phyloP scores from a whole-genome alignment of 163 green algal species.

The Chlamydomonas reinhardtii region DNA sequence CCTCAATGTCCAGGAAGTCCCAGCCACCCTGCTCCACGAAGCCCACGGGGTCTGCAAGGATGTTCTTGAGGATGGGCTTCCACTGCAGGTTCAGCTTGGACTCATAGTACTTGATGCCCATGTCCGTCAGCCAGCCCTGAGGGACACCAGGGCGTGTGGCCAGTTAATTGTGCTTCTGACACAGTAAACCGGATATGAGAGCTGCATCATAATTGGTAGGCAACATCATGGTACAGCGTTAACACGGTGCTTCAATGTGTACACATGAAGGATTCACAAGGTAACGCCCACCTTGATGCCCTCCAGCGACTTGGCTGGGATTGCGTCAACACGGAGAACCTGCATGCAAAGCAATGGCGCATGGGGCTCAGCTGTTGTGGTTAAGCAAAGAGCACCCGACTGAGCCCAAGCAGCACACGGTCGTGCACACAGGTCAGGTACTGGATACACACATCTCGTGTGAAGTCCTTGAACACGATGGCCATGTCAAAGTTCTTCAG shows the following conservation, averaged over 20 bases:
- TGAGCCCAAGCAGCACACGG: too few relatives aligned
- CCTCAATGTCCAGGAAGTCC: constrained; percentile 97
- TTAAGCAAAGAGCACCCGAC: too few relatives aligned
- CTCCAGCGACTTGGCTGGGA: constrained; percentile 91
- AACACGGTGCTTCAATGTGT: background rate
- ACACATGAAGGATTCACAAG: background rate
- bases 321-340: constrained; percentile 92
- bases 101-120: constrained; percentile 99
- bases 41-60: constrained; percentile 94
- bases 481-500: constrained; percentile 99
- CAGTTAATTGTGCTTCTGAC: too few relatives aligned
- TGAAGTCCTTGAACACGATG: constrained; percentile 95
- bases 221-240: too few relatives aligned
- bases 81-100: constrained; percentile 98
- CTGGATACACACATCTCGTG: constrained; percentile 47
- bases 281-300: constrained; percentile 84
- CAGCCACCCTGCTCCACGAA: constrained; percentile 97
- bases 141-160: too few relatives aligned
- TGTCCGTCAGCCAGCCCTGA: constrained; percentile 89
- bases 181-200: too few relatives aligned
- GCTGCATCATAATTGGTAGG: too few relatives aligned
- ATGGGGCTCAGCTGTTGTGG: too few relatives aligned
- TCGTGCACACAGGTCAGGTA: too few relatives aligned
- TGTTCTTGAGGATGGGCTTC: constrained; percentile 98
- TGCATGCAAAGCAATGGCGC: constrained; percentile 9